Evolutionary conservation across 108 stramenopile genomes (phyloP).

Genomic region (Cyclotella atomus): DNA sequence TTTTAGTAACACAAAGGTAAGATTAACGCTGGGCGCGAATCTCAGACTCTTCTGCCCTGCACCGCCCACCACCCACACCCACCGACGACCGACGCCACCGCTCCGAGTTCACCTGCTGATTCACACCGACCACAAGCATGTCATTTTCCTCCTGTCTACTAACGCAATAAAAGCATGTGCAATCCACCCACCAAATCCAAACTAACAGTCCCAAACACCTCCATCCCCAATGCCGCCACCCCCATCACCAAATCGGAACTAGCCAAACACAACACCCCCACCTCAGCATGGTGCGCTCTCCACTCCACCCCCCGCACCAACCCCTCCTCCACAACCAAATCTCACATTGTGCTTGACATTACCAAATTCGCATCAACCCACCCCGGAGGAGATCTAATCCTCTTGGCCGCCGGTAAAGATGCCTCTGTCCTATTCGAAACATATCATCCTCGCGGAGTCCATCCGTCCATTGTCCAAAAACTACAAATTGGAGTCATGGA

Average conservation of each 20-base stretch:
- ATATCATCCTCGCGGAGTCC: constrained; percentile 59
- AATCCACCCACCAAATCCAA: background rate
- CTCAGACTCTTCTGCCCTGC: no score
- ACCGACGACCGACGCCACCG: no score
- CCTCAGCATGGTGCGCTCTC: constrained; percentile 44
- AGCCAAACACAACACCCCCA: constrained; percentile 33
- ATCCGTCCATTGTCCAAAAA: constrained; percentile 36
- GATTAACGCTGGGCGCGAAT: no score
- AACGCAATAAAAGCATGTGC: constrained; percentile 24
- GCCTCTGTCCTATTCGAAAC: constrained; percentile 61
- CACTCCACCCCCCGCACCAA: constrained; percentile 19
- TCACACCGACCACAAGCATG: no score
- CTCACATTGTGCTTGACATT: constrained; percentile 46
- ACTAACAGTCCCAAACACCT: no score
- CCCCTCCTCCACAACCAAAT: background rate
- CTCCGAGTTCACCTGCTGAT: no score
- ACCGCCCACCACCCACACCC: no score
- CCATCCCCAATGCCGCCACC: background rate
- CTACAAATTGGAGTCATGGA: constrained; percentile 42
- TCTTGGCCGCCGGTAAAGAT: constrained; percentile 53
- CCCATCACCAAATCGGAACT: constrained; percentile 40
- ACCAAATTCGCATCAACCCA: constrained; percentile 48
- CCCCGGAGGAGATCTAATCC: constrained; percentile 68
- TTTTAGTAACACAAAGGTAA: no score
- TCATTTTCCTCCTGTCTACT: no score